phyloP scores from a whole-genome alignment of 2,329 filamentous ascomycete genomes.

The Atkinsonella hypoxylon region DNA sequence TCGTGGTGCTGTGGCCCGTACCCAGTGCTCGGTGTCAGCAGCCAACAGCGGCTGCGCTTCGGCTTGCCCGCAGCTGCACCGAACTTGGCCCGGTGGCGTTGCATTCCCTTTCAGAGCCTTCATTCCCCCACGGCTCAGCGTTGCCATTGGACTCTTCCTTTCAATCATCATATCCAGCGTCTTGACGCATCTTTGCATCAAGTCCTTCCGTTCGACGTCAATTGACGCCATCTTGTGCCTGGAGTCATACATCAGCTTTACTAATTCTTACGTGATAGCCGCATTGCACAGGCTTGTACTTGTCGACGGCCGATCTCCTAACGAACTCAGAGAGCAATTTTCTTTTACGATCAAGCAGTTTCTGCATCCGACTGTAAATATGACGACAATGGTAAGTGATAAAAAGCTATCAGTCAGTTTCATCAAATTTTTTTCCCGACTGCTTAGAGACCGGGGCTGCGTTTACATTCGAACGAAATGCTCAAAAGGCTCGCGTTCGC shows the following conservation, averaged over 20 bases:
- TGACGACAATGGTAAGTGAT: slow-evolving; percentile 40
- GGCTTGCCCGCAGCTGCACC: slow-evolving; percentile 6
- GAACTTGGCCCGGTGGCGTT: slow-evolving; percentile 10
- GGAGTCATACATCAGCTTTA: neutral
- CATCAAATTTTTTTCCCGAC: too few species aligned
- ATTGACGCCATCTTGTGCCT: neutral
- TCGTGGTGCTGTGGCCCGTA: too few species aligned
- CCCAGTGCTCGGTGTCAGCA: too few species aligned
- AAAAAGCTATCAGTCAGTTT: too few species aligned
- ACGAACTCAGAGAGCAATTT: slow-evolving; percentile 3
- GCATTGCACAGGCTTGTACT: neutral
- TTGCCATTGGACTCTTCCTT: neutral
- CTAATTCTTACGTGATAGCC: neutral
- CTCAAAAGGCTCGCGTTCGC: too few species aligned
- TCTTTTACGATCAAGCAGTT: slow-evolving; percentile 14
- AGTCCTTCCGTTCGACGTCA: neutral
- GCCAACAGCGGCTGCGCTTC: neutral
- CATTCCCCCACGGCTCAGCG: neutral
- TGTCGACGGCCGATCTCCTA: neutral
- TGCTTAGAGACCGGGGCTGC: too few species aligned
- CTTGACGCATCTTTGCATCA: neutral
- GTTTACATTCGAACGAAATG: too few species aligned
- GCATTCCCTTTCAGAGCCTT: slow-evolving; percentile 5
- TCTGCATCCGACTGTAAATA: slow-evolving; percentile 18
- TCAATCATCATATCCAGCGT: neutral